Evolutionary conservation across 192 early-diverging fungal species (phyloP), one percentile per base, ranked within the genome.

Genomic region (Coemansia sp.): DNA sequence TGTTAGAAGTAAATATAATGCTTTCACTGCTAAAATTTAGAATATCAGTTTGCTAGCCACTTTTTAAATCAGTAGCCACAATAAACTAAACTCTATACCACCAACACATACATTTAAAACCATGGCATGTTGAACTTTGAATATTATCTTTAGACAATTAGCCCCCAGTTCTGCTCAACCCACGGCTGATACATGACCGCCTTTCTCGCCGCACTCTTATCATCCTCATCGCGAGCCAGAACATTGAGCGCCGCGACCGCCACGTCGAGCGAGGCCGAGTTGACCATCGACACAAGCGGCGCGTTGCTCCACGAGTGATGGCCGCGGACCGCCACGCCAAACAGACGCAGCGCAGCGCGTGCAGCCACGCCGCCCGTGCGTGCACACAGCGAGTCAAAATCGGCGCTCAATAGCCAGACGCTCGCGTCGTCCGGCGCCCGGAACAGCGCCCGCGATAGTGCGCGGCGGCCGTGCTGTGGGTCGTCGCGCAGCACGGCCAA

Each of bases 121-220:
- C n/a, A n/a, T n/a, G n/a, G n/a, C n/a, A n/a, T n/a, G n/a, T n/a
- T n/a, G n/a, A n/a, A n/a, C n/a, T n/a, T n/a, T n/a, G n/a, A n/a
- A n/a, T n/a, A n/a, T n/a, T n/a, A n/a, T n/a, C n/a, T n/a, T n/a
- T n/a, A n/a, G n/a, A n/a, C n/a, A n/a, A n/a, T n/a, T n/a, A n/a
- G n/a, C n/a, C n/a, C 42, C 67, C 73, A 69, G 11, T 63, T 44
- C 2, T 62, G 58, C 4, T 48, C 48, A n/a, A 53, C 38, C 76
- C 76, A 79, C 22, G 76, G 76, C 44, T 67, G 61, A 43, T 72
- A 70, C 43, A 65, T 60, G 11, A 79, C 63, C 1, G 76, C 69
- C 21, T 58, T 48, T 16, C 52, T 50, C 30, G 65, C 76, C 5
- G 76, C 76, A 6, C 56, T 18, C n/a, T 49, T 54, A 21, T 31